Evolutionary conservation across 495 filamentous ascomycete genomes (phyloP).

Genomic region (Podospora didyma): DNA sequence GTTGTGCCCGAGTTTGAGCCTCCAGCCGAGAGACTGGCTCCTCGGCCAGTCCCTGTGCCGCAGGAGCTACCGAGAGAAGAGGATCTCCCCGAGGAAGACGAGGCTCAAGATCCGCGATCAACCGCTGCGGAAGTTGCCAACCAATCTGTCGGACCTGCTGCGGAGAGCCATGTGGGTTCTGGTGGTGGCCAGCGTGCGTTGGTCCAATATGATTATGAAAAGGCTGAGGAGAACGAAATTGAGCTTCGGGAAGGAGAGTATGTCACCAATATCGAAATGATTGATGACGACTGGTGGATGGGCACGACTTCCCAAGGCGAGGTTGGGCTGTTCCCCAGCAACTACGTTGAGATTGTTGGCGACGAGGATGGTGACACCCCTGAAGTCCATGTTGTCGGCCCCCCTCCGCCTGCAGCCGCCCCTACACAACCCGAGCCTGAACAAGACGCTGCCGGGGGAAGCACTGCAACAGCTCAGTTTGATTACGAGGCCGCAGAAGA

Average conservation of each 20-base stretch:
- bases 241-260: slow-evolving; percentile 86
- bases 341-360: slow-evolving; percentile 87
- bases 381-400: slow-evolving; percentile 24
- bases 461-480: slow-evolving; percentile 79
- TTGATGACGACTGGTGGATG: slow-evolving; percentile 97
- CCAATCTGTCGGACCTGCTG: slow-evolving; percentile 28
- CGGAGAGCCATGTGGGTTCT: slow-evolving; percentile 22
- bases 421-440: slow-evolving; percentile 21
- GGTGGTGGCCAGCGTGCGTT: slow-evolving; percentile 62
- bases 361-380: slow-evolving; percentile 36
- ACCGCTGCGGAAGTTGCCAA: slow-evolving; percentile 54
- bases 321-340: slow-evolving; percentile 87
- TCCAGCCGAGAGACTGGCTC: slow-evolving; percentile 43
- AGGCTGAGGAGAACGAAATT: slow-evolving; percentile 93
- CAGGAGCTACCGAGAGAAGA: slow-evolving; percentile 59
- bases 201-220: slow-evolving; percentile 93
- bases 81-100: slow-evolving; percentile 60
- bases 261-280: slow-evolving; percentile 95
- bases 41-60: slow-evolving; percentile 45
- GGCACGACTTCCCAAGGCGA: slow-evolving; percentile 79
- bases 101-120: slow-evolving; percentile 57
- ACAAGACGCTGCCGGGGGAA: slow-evolving; percentile 33
- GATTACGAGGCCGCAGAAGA: slow-evolving; percentile 98
- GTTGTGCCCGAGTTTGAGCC: slow-evolving; percentile 50
- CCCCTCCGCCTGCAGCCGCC: slow-evolving; percentile 23